A percentile compares a stretch with the other conserved stretches of the same genome.
phyloP scores from a whole-genome alignment of 352 stramenopile species.

The Globisporangium radiosum region DNA sequence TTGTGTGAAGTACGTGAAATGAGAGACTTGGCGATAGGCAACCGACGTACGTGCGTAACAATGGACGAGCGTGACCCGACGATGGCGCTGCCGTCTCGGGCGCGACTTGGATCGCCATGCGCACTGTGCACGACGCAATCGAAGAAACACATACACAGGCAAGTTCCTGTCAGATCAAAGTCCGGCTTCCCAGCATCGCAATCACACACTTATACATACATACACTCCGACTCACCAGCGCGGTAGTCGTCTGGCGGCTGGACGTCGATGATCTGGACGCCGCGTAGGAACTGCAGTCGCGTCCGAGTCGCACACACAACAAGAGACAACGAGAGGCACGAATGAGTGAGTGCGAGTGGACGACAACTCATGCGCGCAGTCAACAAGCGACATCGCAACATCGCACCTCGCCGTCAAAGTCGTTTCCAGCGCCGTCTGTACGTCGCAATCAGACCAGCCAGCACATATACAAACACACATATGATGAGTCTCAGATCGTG shows the following conservation, averaged over 20 bases:
- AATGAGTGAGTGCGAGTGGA: neutral
- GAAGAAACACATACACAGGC: too few relatives aligned
- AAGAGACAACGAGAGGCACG: neutral
- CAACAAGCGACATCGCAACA: neutral
- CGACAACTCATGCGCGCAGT: too few relatives aligned
- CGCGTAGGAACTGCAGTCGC: slow-evolving; percentile 13
- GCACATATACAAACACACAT: neutral
- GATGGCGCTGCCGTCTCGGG: slow-evolving; percentile 22
- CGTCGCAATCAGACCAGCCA: slow-evolving; percentile 1
- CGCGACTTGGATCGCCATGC: slow-evolving; percentile 32
- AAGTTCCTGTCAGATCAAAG: too few relatives aligned
- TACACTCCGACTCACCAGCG: slow-evolving; percentile 16
- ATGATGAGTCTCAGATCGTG: neutral
- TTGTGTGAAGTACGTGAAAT: too few relatives aligned
- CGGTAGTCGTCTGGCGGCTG: slow-evolving; percentile 29
- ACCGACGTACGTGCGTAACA: slow-evolving; percentile 21
- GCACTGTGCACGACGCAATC: slow-evolving; percentile 30
- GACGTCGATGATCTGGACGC: slow-evolving; percentile 20
- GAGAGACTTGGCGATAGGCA: too few relatives aligned
- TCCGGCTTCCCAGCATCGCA: too few relatives aligned
- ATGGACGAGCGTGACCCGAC: slow-evolving; percentile 18
- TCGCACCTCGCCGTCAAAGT: slow-evolving; percentile 43
- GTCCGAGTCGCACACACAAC: neutral
- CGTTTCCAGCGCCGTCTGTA: slow-evolving; percentile 35
- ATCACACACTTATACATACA: too few relatives aligned